Evolutionary conservation across 495 filamentous ascomycete species (phyloP).

Genomic region (Halenospora varia): DNA sequence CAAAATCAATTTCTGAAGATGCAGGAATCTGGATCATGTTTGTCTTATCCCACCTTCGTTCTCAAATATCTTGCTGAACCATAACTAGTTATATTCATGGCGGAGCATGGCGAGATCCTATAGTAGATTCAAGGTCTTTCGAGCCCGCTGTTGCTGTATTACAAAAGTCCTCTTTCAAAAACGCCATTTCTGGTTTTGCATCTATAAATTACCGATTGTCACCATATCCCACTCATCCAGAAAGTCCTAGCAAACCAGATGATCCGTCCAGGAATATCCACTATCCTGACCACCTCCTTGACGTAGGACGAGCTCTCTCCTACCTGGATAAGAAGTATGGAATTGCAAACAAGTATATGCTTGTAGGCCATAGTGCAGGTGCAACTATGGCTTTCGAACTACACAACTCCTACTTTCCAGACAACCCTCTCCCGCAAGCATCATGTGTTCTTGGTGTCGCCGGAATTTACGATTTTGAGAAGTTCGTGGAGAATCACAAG

Average conservation of each 20-base stretch:
- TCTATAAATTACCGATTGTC: slow-evolving; percentile 80
- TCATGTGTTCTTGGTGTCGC: slow-evolving; percentile 15
- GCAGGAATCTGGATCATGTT: slow-evolving; percentile 18
- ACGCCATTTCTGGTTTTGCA: slow-evolving; percentile 57
- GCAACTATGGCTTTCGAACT: slow-evolving; percentile 70
- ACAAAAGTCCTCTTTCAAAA: slow-evolving; percentile 1
- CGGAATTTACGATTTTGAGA: slow-evolving; percentile 21
- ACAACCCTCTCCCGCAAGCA: slow-evolving; percentile 4
- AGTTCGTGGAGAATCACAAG: slow-evolving; percentile 14
- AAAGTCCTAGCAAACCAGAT: slow-evolving; percentile 27
- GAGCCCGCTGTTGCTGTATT: slow-evolving; percentile 42
- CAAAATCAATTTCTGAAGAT: background rate
- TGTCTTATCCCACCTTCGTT: background rate
- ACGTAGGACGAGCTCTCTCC: slow-evolving; percentile 58
- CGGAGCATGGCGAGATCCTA: slow-evolving; percentile 84
- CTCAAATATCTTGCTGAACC: background rate
- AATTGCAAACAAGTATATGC: slow-evolving; percentile 50
- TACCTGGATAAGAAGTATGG: slow-evolving; percentile 55
- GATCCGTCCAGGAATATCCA: slow-evolving; percentile 33
- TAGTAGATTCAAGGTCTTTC: slow-evolving; percentile 48
- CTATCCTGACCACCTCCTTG: slow-evolving; percentile 73
- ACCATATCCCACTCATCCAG: slow-evolving; percentile 58
- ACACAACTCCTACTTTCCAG: slow-evolving; percentile 37
- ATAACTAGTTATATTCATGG: slow-evolving; percentile 66
- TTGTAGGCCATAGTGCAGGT: slow-evolving; percentile 76